Conservation (phyloP, 1,284 basidiomycete species). For the Somion occarium region DNA sequence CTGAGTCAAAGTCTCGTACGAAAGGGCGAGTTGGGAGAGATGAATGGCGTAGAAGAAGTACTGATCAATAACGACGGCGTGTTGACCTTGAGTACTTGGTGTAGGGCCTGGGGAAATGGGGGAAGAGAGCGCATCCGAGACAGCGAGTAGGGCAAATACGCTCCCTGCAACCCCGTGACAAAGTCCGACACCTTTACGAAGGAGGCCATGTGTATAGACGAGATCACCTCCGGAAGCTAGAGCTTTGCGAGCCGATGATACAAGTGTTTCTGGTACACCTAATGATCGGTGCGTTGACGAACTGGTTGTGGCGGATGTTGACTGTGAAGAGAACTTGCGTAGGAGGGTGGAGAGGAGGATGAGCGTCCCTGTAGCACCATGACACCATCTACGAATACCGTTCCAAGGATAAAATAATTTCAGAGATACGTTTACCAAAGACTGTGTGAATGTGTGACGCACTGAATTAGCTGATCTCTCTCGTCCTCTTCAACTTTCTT, state of each 20-base stretch:
- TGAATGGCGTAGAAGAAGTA: constrained; percentile 38
- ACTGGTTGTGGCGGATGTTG: too few relatives aligned
- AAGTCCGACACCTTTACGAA: constrained; percentile 50
- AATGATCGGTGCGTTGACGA: too few relatives aligned
- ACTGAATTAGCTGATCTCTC: constrained; percentile 43
- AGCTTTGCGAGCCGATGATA: constrained; percentile 25
- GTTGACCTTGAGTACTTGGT: background rate
- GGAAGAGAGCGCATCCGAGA: constrained; percentile 29
- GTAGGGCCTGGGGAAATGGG: background rate
- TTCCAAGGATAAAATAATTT: background rate
- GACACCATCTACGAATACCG: constrained; percentile 42
- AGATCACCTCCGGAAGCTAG: constrained; percentile 35
- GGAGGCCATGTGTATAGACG: constrained; percentile 43
- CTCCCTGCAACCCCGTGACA: constrained; percentile 53
- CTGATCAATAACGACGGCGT: background rate
- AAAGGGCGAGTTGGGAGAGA: constrained; percentile 39
- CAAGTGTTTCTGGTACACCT: constrained; percentile 17
- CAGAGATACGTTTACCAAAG: background rate
- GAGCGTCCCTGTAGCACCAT: constrained; percentile 47
- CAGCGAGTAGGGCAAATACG: constrained; percentile 46
- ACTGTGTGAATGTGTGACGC: constrained; percentile 16
- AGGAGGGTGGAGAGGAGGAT: constrained; percentile 41
- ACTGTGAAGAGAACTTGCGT: constrained; percentile 9
- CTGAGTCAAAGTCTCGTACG: constrained; percentile 28
- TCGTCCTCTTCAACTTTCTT: constrained; percentile 14